These are phyloP conservation scores for Zea luxurians DNA, from an alignment of 176 grass and related monocot species.

Conservation along the genomic window DNA sequence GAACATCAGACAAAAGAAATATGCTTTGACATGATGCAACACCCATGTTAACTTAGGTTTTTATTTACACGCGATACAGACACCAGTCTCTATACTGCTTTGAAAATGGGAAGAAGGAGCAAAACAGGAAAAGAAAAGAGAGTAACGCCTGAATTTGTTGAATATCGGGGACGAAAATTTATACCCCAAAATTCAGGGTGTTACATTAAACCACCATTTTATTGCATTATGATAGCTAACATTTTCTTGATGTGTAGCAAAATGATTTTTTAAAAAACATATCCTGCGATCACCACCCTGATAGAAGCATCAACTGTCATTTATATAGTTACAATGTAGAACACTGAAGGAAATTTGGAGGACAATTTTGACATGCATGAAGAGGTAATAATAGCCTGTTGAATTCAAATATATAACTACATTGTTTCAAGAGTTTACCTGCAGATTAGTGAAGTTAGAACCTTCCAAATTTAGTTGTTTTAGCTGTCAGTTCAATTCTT, in stretches of 20 bases:
- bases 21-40: too few species aligned
- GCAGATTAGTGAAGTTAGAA: not conserved
- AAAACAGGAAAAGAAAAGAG: too few species aligned
- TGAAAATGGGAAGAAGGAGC: too few species aligned
- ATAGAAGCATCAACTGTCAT: conserved; percentile 29
- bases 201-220: too few species aligned
- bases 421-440: not conserved
- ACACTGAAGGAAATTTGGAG: not conserved
- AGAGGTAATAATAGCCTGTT: conserved; percentile 15
- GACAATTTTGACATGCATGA: conserved; percentile 13
- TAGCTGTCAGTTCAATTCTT: conserved; percentile 2
- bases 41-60: too few species aligned
- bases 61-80: too few species aligned
- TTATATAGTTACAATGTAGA: conserved; percentile 8
- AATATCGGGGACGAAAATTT: too few species aligned
- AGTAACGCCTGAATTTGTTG: too few species aligned
- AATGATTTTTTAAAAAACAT: conserved; percentile 94
- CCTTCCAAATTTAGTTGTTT: not conserved
- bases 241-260: conserved; percentile 84
- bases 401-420: conserved; percentile 14
- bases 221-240: conserved; percentile 64
- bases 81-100: too few species aligned
- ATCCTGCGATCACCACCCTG: conserved; percentile 84
- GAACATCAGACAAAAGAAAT: too few species aligned
- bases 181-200: too few species aligned